phyloP scores from a whole-genome alignment of 257 asterid species.

The Solanum sitiens region DNA sequence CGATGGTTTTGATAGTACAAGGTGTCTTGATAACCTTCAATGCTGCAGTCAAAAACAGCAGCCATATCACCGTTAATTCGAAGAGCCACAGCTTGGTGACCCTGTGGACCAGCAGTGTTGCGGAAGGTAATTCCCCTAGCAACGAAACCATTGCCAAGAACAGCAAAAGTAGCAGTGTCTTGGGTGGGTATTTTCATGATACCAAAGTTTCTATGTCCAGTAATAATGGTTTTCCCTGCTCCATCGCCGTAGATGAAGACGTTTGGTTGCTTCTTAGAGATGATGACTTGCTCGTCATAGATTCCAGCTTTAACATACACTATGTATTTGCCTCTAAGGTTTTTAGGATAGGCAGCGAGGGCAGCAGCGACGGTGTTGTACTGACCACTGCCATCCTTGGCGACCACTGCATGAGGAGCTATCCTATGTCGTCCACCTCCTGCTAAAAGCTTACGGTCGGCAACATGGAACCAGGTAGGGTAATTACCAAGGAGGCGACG shows the following conservation, averaged over 20 bases:
- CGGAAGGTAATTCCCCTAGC: constrained; percentile 56
- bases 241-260: constrained; percentile 78
- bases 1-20: constrained; percentile 47
- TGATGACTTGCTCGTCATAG: constrained; percentile 36
- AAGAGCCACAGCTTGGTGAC: constrained; percentile 75
- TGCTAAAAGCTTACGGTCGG: constrained; percentile 44
- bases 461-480: constrained; percentile 46
- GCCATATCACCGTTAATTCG: constrained; percentile 35
- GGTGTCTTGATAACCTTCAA: constrained; percentile 68
- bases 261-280: constrained; percentile 37
- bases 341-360: constrained; percentile 37
- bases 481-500: constrained; percentile 21
- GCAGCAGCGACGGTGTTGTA: constrained; percentile 41
- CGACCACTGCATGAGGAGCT: constrained; percentile 44
- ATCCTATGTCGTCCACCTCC: background rate
- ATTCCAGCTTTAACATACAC: constrained; percentile 69
- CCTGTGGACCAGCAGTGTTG: constrained; percentile 59
- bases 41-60: constrained; percentile 60
- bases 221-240: constrained; percentile 44
- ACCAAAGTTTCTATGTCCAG: constrained; percentile 34
- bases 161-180: constrained; percentile 57
- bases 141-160: constrained; percentile 41
- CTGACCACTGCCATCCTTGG: constrained; percentile 60
- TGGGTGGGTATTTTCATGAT: constrained; percentile 27
- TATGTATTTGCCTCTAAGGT: constrained; percentile 32